Evolutionary conservation across 108 stramenopile genomes (phyloP), one percentile per base, ranked within the genome.

Genomic region (Mayamaea pseudoterrestris): DNA sequence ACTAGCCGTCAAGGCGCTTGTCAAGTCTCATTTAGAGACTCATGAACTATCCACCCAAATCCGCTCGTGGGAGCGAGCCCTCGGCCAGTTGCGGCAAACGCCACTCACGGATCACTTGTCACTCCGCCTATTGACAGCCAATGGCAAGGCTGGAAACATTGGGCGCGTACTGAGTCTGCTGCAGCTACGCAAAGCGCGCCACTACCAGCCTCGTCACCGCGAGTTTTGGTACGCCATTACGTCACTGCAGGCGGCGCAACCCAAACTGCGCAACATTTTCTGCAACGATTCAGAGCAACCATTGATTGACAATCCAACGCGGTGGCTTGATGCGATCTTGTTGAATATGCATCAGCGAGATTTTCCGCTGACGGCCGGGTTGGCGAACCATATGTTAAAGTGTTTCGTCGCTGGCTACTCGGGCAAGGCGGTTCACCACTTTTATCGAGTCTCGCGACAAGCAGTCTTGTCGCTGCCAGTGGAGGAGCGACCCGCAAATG

Each of bases 311-410:
- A 75, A 89, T 44, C 86, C 86, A 6, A 89, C 86, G 2, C 63
- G 81, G n/a, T 89, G 79, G 66, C 64, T 89, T 14, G 86, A 89
- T 71, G 81, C 80, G 8, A 89, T 89, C 50, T 50, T 89, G 14
- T 41, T 89, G 34, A 83, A 89, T 39, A 89, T 89, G 86, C 58
- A 60, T 47, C 69, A 83, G 61, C 60, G 86, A 17, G 65, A 66
- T n/a, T 71, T 81, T 8, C 42, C 68, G 9, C 63, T 89, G 22
- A 62, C 58, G 22, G 64, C 71, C 0, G 30, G 55, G 30, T 36
- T 83, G 49, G 86, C 86, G 13, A 75, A 80, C 36, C 74, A 51
- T 2, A 83, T 89, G 86, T 54, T 89, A 1, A 53, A 65, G 48
- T 73, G 73, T 32, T 71, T 69, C 1, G 71, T 73, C 24, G 57